Base-by-base conservation (phyloP, 305 asterid genomes). In the Ilex paraguariensis region DNA sequence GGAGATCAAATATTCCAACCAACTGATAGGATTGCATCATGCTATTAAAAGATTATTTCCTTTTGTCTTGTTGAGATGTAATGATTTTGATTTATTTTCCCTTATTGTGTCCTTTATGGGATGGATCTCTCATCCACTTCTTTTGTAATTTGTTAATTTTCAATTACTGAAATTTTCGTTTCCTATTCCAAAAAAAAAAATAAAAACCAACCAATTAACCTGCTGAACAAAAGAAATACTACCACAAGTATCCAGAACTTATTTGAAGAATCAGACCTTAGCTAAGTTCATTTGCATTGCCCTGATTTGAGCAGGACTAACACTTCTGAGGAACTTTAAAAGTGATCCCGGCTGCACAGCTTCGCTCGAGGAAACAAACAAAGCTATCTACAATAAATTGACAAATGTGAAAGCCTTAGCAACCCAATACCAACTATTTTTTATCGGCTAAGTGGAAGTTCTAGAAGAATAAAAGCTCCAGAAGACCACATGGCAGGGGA, bases 271-370 rank as follows among this genome's bases (percentile, higher is more conserved):
- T 64, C 78, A 66, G 64, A 93, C 99, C 99, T 90, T 84, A 40
- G 91, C 88, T 68, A 93, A 84, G 73, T 77, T 79, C 64, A 31
- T 70, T 79, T 84, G 99, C 70, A 80, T 76, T 75, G 79, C 88
- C 63, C 66, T 77, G 67, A 90, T 83, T 72, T 84, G 82, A 57
- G 88, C 58, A 58, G 84, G 74, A 61, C 87, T 73, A 68, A 93
- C 77, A 77, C 70, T 82, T 84, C 81, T 78, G 60, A 93, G 79
- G 75, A 68, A 82, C 61, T 78, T 70, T 63, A 90, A 65, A 61
- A 93, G 91, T 97, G 95, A 83, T 63, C 99, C 95, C 60, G 89
- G 83, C 71, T 79, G 91, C 75, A 77, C 55, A 36, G 95, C 90
- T 71, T 90, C 93, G 60, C 81, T 80, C 10, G 97, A 87, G 62